Evolutionary conservation across 805 yeast species (phyloP), one percentile per base, ranked within the genome.

Genomic region (Cyberlindnera saturnus): DNA sequence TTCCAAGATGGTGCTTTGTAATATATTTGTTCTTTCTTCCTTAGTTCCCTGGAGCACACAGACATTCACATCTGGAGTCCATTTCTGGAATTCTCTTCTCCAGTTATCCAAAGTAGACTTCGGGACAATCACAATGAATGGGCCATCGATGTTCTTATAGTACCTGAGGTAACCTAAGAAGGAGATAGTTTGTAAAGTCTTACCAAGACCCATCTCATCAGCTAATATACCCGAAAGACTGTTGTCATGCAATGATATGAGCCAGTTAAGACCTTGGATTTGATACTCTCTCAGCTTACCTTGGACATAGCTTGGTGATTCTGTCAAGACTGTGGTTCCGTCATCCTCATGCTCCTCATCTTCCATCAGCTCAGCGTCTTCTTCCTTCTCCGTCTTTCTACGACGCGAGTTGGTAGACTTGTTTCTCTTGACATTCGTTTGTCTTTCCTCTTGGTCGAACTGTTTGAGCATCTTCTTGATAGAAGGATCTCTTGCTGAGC

Each of bases 131-230:
- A 93, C 80, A 37, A 93, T 77, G 57, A 83, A 87, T 0, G 99
- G 99, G 0, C 99, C 99, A 48, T 82, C 84, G 14, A 90, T 75
- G 26, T 79, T 75, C 54, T 81, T 81, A 42, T 81, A 70, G 59
- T 87, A 88, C 50, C 97, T 75, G 47, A 93, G 65, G 60, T 86
- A 88, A 0, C 97, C 98, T 39, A 91, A 66, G 55, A 91, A 93
- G 2, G 98, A 79, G 38, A 91, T 88, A 0, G 98, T 91, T 65
- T 91, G 99, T 44, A 93, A 69, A 5, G 99, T 91, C 64, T 91
- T 91, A 44, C 99, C 99, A 34, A 91, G 72, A 3, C 99, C 99
- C 99, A 93, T 91, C 62, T 91, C 99, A 65, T 91, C 99, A 11
- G 99, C 99, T 39, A 91, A 67, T 37, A 91, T 93, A 17, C 99